Evolutionary conservation across 129 eudicot species (phyloP).

Genomic region (Lonicera japonica): DNA sequence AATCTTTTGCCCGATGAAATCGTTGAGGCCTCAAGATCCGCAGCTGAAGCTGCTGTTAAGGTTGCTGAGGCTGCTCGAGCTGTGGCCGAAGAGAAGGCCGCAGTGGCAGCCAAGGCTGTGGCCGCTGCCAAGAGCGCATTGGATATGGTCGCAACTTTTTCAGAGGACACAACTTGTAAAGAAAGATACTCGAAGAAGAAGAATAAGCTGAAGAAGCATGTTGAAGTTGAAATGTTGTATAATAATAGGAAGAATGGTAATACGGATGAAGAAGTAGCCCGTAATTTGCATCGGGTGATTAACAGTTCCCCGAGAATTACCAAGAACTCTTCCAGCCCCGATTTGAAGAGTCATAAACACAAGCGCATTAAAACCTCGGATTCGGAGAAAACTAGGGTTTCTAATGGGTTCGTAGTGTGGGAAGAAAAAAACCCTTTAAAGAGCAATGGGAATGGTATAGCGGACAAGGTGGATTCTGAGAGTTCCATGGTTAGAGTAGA

Average conservation of each 20-base stretch:
- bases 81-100: constrained; percentile 71
- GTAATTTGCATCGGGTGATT: constrained; percentile 55
- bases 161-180: constrained; percentile 25
- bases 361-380: constrained; percentile 46
- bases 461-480: constrained; percentile 20
- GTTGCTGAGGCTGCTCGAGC: constrained; percentile 65
- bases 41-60: constrained; percentile 56
- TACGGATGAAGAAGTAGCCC: constrained; percentile 75
- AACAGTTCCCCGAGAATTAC: constrained; percentile 84
- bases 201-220: constrained; percentile 61
- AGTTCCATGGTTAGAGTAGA: constrained; percentile 30
- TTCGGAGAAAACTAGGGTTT: constrained; percentile 17
- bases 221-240: constrained; percentile 57
- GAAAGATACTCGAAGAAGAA: constrained; percentile 38
- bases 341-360: constrained; percentile 42
- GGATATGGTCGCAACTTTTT: constrained; percentile 48
- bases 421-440: constrained; percentile 17
- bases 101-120: constrained; percentile 67
- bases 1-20: constrained; percentile 64
- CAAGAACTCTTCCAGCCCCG: constrained; percentile 41
- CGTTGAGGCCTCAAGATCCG: constrained; percentile 47
- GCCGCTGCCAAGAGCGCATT: constrained; percentile 87
- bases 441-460: constrained; percentile 34
- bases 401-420: constrained; percentile 11
- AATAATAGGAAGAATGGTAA: constrained; percentile 43